Evolutionary conservation across 139 green algal genomes (phyloP).

Genomic region (Tetraselmis chui): DNA sequence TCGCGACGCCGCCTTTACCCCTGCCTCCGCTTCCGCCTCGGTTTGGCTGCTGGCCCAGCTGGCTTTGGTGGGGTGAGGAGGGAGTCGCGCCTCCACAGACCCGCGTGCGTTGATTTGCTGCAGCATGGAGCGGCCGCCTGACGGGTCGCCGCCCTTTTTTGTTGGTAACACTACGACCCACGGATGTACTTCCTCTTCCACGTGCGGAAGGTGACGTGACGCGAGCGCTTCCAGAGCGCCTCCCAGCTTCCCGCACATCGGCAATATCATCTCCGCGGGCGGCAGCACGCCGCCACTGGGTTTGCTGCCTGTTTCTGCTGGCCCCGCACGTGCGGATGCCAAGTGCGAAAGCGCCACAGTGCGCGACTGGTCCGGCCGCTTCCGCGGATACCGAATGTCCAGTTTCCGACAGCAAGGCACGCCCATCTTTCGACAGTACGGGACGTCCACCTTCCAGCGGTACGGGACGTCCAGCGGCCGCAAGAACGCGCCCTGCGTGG

Average conservation of each 20-base stretch:
- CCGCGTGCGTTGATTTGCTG: not conserved
- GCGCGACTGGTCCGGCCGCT: constrained; percentile 5
- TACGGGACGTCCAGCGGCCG: constrained; percentile 22
- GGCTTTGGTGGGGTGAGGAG: not conserved
- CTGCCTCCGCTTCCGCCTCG: too few relatives aligned
- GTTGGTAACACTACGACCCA: not conserved
- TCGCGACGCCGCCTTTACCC: too few relatives aligned
- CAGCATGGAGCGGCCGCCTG: not conserved
- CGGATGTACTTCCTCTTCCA: not conserved
- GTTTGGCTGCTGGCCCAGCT: not conserved
- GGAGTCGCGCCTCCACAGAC: not conserved
- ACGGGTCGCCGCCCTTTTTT: not conserved
- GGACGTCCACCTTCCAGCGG: too few relatives aligned
- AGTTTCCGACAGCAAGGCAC: too few relatives aligned
- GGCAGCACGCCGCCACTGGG: not conserved
- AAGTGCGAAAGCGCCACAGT: constrained; percentile 1
- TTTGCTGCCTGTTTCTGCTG: not conserved
- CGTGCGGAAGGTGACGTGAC: not conserved
- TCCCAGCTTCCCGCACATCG: not conserved
- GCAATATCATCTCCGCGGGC: not conserved
- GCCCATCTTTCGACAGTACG: not conserved
- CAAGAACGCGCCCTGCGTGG: constrained; percentile 28
- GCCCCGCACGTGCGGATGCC: too few relatives aligned
- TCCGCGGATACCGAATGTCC: not conserved
- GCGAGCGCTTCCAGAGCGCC: not conserved